Evolutionary conservation across 2,329 filamentous ascomycete genomes (phyloP), one percentile per base, ranked within the genome.

Genomic region (Zymoseptoria crescenta): DNA sequence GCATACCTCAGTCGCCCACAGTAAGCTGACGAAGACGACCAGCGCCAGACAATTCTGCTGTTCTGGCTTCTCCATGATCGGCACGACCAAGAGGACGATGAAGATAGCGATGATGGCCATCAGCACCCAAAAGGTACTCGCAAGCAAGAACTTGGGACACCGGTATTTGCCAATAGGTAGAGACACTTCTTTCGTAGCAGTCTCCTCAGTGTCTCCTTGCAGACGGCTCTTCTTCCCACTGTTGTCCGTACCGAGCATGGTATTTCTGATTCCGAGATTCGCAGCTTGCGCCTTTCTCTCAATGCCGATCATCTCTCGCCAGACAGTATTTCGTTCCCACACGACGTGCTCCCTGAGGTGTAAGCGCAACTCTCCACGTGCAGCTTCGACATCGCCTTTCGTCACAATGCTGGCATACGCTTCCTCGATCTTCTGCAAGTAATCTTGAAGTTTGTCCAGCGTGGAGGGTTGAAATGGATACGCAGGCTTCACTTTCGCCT

Each of bases 321-420:
- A 99, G 19, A 99, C 94, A 0, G 94, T 99, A 72, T 99, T 99
- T 59, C 94, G 84, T 74, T 99, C 95, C 95, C 94, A 99, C 0
- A 97, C 93, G 20, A 99, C 92, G 73, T 99, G 94, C 75, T 99
- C 95, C 59, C 94, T 82, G 27, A 99, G 81, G 70, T 99, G 92
- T 29, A 96, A 84, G 56, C 94, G 84, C 59, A 99, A 80, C 71
- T 97, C 94, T 66, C 89, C 87, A 69, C 86, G 89, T 4, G 94
- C 92, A 10, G 88, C 77, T 5, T 82, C 79, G 2, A 88, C 75
- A 69, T 99, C 90, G 29, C 91, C 91, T 49, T 87, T 84, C 0
- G 91, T 95, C 57, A 95, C 88, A 19, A 96, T 79, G 27, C 87
- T 82, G 1, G 91, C 86, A 70, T 96, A 99, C 1, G 87, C 83